These are phyloP conservation scores for Daedaleopsis nitida DNA, from an alignment of 768 basidiomycete species.

Conservation along the genomic window DNA sequence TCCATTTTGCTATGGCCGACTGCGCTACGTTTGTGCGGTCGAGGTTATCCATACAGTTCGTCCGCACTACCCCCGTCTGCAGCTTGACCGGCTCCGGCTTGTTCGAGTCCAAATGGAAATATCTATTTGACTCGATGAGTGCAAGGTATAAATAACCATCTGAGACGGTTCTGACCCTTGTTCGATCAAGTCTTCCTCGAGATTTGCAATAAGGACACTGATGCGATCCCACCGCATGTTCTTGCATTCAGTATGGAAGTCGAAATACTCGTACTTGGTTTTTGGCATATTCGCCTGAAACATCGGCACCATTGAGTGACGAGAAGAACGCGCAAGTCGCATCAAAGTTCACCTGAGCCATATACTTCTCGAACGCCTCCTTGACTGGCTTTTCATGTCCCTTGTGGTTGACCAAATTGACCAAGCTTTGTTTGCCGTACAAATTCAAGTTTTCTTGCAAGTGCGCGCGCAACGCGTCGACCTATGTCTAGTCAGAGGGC, in stretches of 20 bases:
- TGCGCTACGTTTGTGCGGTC: conserved; percentile 98
- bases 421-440: conserved; percentile 79
- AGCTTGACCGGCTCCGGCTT: conserved; percentile 48
- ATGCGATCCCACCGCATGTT: conserved; percentile 96
- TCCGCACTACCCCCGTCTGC: conserved; percentile 82
- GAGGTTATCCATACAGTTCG: conserved; percentile 97
- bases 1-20: conserved; percentile 86
- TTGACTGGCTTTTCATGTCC: conserved; percentile 93
- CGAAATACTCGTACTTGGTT: conserved; percentile 91
- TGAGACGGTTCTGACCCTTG: conserved; percentile 56
- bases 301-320: too few species aligned
- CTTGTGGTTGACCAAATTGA: conserved; percentile 93
- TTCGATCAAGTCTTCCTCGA: conserved; percentile 67
- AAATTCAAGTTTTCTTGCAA: conserved; percentile 66
- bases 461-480: conserved; percentile 71
- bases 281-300: conserved; percentile 60
- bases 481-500: conserved; percentile 42
- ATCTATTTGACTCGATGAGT: conserved; percentile 46
- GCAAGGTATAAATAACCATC: background rate
- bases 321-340: background rate
- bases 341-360: conserved; percentile 54
- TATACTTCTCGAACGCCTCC: conserved; percentile 86
- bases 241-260: conserved; percentile 95
- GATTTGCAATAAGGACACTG: conserved; percentile 71
- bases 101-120: conserved; percentile 69